Percentiles rank a stretch among this genome's conserved stretches.
These are phyloP conservation scores for Melampsora americana DNA, from an alignment of 1,284 basidiomycete genomes.

Conservation along the genomic window DNA sequence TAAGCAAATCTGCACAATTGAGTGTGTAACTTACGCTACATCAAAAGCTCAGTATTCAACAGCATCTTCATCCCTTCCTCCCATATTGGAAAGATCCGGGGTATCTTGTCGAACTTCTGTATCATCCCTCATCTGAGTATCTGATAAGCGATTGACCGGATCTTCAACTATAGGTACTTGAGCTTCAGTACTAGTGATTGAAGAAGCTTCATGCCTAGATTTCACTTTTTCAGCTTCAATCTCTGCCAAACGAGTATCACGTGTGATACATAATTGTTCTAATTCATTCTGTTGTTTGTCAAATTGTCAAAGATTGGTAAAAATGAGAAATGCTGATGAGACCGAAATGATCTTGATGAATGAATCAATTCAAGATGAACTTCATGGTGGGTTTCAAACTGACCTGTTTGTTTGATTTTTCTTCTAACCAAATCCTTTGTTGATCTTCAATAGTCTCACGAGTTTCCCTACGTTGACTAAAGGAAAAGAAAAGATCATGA, in stretches of 20 bases:
- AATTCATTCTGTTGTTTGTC: slow-evolving; percentile 17
- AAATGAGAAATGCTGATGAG: neutral
- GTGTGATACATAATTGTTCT: slow-evolving; percentile 13
- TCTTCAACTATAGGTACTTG: neutral
- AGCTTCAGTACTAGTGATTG: neutral
- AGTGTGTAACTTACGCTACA: neutral
- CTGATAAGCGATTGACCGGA: neutral
- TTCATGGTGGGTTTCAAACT: neutral
- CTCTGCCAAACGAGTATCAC: slow-evolving; percentile 22
- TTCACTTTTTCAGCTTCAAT: slow-evolving; percentile 34
- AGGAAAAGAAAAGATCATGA: neutral
- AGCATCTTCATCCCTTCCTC: slow-evolving; percentile 31
- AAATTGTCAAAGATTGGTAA: neutral
- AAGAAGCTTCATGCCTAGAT: neutral
- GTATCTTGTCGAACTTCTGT: slow-evolving; percentile 25
- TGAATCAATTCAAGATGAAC: neutral
- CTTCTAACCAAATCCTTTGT: slow-evolving; percentile 20
- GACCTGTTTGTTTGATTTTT: slow-evolving; percentile 30
- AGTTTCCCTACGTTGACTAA: slow-evolving; percentile 33
- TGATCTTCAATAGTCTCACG: slow-evolving; percentile 28
- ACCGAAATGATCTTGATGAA: neutral
- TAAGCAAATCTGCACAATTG: too few species aligned
- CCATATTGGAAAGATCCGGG: slow-evolving; percentile 17
- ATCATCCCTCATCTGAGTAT: neutral
- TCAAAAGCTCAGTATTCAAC: slow-evolving; percentile 29